These are phyloP conservation scores for Aspergillus neotritici DNA, from an alignment of 2,329 filamentous ascomycete genomes.

Conservation along the genomic window DNA sequence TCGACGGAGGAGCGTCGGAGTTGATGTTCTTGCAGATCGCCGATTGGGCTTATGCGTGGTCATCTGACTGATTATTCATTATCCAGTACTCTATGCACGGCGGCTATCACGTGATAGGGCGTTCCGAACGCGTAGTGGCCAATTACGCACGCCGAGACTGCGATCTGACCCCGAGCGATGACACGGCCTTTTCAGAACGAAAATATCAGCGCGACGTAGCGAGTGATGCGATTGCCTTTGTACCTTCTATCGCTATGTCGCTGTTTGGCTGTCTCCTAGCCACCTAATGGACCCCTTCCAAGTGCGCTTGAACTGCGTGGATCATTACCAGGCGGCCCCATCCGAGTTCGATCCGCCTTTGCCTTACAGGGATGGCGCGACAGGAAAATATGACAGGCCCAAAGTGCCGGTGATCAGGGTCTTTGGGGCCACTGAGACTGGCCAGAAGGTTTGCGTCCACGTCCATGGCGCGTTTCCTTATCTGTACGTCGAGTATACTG, in stretches of 20 bases:
- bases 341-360: slow-evolving; percentile 76
- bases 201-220: background rate
- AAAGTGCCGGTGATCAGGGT: slow-evolving; percentile 81
- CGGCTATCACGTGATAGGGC: slow-evolving; percentile 24
- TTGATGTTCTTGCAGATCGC: background rate
- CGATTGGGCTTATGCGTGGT: background rate
- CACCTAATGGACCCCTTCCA: slow-evolving; percentile 68
- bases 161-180: too few species aligned
- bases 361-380: slow-evolving; percentile 57
- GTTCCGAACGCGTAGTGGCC: slow-evolving; percentile 16
- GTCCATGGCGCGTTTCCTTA: slow-evolving; percentile 95
- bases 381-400: slow-evolving; percentile 57
- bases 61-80: too few species aligned
- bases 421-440: slow-evolving; percentile 89
- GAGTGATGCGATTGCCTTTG: slow-evolving; percentile 2
- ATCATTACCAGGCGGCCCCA: slow-evolving; percentile 80
- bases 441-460: slow-evolving; percentile 93
- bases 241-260: slow-evolving; percentile 18
- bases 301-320: slow-evolving; percentile 89
- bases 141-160: too few species aligned
- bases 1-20: too few species aligned
- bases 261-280: slow-evolving; percentile 15
- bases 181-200: background rate
- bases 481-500: slow-evolving; percentile 81
- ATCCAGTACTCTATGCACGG: slow-evolving; percentile 3